Evolutionary conservation across 192 early-diverging fungal genomes (phyloP), one percentile per base, ranked within the genome.

Genomic region (Umbelopsis sp.): DNA sequence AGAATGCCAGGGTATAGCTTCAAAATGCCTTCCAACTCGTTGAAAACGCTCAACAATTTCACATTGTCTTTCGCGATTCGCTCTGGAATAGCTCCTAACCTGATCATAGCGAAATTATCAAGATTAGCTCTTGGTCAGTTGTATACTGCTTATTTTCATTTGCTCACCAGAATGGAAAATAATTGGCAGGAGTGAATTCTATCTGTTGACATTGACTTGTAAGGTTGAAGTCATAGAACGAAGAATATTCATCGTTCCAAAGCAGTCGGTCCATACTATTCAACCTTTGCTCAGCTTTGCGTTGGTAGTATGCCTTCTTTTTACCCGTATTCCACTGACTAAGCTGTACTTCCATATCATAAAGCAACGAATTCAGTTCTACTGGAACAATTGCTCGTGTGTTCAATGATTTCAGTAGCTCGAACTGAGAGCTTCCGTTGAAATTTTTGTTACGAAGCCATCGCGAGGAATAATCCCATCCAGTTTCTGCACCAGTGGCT

Each of bases 351-450:
- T 89, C 85, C 74, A 82, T 87, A 61, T 70, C 74, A 77, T 88
- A 91, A 50, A 93, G 72, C 35, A 93, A 80, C 18, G 88, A 76
- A 79, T 93, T 93, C 23, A 93, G 85, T 21, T 91, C 90, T 33
- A 91, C 81, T 2, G 91, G 91, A 20, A 93, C 75, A 48, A 91
- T 77, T 9, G 75, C 64, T 46, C 74, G 74, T 13, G 90, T 90
- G 50, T 82, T 75, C 20, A 93, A 81, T 1, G 76, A 72, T 3
- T 79, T 77, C 37, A 93, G 75, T 18, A 90, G 67, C 22, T 37
- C 70, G 22, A 64, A 44, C 30, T 75, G 58, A 41, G 66, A 49
- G 12, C 41, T 21, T 21, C 58, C 44, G 5, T 50, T 37, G 25
- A 68, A 72, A 12, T 68, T 22, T 3, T 80, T 70, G 30, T 74